phyloP scores from a whole-genome alignment of 2,329 filamentous ascomycete species.

The Nannizziopsis barbatae region DNA sequence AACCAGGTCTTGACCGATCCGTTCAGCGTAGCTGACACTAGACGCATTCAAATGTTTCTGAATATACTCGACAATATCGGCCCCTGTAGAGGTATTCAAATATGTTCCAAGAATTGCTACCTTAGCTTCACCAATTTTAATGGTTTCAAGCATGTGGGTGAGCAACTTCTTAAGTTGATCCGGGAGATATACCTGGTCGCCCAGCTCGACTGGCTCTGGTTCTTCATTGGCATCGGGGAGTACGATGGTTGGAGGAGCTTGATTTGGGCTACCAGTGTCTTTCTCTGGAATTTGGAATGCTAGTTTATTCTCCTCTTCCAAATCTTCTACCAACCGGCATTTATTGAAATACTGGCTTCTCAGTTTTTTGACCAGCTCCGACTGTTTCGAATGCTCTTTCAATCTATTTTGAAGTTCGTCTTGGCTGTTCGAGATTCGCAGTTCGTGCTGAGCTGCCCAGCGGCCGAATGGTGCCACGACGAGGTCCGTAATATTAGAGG shows the following conservation, averaged over 20 bases:
- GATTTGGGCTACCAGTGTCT: constrained; percentile 46
- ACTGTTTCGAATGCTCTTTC: constrained; percentile 86
- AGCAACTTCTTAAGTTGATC: constrained; percentile 89
- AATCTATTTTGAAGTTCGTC: constrained; percentile 85
- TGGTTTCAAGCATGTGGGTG: constrained; percentile 69
- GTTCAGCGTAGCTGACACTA: constrained; percentile 81
- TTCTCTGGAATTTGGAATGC: constrained; percentile 78
- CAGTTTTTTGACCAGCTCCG: constrained; percentile 80
- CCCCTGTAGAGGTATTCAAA: constrained; percentile 78
- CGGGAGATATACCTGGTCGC: constrained; percentile 71
- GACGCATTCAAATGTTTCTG: constrained; percentile 76
- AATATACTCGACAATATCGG: constrained; percentile 91
- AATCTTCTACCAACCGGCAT: constrained; percentile 85
- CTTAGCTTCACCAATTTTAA: constrained; percentile 82
- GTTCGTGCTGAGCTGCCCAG: constrained; percentile 93
- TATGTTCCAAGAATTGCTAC: constrained; percentile 93
- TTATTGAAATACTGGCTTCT: constrained; percentile 98
- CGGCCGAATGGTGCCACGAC: constrained; percentile 88
- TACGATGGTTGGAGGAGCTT: constrained; percentile 62
- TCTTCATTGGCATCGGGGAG: constrained; percentile 62
- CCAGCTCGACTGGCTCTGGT: constrained; percentile 78
- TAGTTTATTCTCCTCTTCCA: constrained; percentile 97
- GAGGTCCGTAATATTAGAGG: constrained; percentile 88
- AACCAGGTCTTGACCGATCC: constrained; percentile 88
- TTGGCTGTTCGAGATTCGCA: constrained; percentile 82